Percentiles rank a stretch among this genome's conserved stretches.
Evolutionary conservation across 768 basidiomycete species (phyloP).

Genomic region (Hygrocybe punicea): DNA sequence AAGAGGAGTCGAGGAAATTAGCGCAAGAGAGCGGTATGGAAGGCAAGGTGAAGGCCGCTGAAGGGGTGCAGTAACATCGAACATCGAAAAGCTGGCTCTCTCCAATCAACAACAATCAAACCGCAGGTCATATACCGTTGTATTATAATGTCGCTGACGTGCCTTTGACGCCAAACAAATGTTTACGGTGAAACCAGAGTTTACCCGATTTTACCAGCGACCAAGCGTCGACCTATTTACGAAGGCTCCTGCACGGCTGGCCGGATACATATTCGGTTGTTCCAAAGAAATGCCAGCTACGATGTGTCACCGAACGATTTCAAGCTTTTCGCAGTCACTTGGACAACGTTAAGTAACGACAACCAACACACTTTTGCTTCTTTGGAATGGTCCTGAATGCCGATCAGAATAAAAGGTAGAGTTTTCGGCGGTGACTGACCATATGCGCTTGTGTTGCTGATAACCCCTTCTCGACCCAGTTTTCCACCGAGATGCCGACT

Average conservation of each 20-base stretch:
- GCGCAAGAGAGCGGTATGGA: too few relatives aligned
- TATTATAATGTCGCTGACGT: not conserved
- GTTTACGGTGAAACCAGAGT: slow-evolving; percentile 18
- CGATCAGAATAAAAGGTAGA: not conserved
- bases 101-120: too few relatives aligned
- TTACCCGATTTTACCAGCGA: slow-evolving; percentile 42
- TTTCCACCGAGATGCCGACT: slow-evolving; percentile 55
- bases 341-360: not conserved
- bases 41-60: too few relatives aligned
- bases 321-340: slow-evolving; percentile 56
- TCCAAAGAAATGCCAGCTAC: slow-evolving; percentile 49
- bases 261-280: slow-evolving; percentile 63
- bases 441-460: slow-evolving; percentile 62
- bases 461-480: slow-evolving; percentile 55
- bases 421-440: slow-evolving; percentile 23
- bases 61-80: not conserved
- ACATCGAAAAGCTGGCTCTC: too few relatives aligned
- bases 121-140: too few relatives aligned
- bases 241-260: slow-evolving; percentile 57
- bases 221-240: slow-evolving; percentile 60
- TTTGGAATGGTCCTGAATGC: slow-evolving; percentile 33
- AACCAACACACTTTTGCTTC: slow-evolving; percentile 39
- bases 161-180: not conserved
- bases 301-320: slow-evolving; percentile 41
- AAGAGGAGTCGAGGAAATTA: slow-evolving; percentile 6